Conservation (phyloP, 1,139 yeast species). For the Pichia sp. region DNA sequence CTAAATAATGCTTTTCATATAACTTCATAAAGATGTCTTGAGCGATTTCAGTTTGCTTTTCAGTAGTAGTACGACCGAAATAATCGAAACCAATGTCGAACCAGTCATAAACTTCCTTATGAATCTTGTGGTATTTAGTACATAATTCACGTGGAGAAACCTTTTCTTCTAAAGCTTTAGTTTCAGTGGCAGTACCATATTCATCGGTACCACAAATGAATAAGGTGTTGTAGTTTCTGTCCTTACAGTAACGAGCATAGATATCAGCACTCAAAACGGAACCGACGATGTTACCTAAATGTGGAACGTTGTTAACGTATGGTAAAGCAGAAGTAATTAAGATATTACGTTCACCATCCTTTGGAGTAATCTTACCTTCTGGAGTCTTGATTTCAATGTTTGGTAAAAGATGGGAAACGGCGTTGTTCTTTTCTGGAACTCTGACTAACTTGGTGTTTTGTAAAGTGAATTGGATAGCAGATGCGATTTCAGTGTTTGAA, state of each 20-base stretch:
- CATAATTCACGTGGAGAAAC: conserved; percentile 86
- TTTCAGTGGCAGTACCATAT: conserved; percentile 99
- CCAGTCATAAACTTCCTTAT: conserved; percentile 93
- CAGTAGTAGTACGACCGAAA: conserved; percentile 96
- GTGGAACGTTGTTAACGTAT: conserved; percentile 97
- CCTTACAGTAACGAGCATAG: conserved; percentile 85
- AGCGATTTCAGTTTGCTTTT: conserved; percentile 89
- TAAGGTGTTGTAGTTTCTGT: conserved; percentile 83
- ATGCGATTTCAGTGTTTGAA: conserved; percentile 36
- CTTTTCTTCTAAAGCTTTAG: conserved; percentile 93
- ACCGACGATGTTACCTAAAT: conserved; percentile 94
- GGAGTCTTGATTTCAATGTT: conserved; percentile 41
- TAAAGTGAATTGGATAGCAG: conserved; percentile 41
- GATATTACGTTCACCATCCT: conserved; percentile 59
- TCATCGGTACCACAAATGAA: conserved; percentile 97
- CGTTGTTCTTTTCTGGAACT: conserved; percentile 48
- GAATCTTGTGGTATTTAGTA: conserved; percentile 85
- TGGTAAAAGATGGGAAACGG: conserved; percentile 45
- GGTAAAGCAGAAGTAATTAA: conserved; percentile 96
- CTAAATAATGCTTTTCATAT: conserved; percentile 71
- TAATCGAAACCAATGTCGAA: conserved; percentile 92
- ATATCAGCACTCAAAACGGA: conserved; percentile 95
- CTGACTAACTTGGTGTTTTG: conserved; percentile 44
- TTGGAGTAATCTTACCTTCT: conserved; percentile 24
- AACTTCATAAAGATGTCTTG: conserved; percentile 86